These are phyloP conservation scores for Ganoderma lingzhi DNA, from an alignment of 1,284 basidiomycete genomes.

Conservation along the genomic window DNA sequence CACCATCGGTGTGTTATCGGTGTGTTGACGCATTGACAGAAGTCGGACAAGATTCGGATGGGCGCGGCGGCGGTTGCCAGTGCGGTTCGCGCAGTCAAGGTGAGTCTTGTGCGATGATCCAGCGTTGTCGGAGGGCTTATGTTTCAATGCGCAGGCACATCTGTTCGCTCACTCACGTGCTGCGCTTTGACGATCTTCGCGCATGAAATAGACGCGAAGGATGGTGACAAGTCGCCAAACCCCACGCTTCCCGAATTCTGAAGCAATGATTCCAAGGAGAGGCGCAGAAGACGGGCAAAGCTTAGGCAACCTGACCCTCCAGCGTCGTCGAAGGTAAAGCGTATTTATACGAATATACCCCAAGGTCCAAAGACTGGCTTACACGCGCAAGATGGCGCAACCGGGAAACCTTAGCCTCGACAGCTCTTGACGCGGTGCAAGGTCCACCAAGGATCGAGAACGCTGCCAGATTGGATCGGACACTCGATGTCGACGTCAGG, in stretches of 20 bases:
- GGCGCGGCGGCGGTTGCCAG: neutral
- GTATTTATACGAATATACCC: neutral
- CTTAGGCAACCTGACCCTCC: neutral
- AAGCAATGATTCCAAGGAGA: neutral
- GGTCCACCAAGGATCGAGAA: neutral
- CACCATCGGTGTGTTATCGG: neutral
- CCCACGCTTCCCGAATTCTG: neutral
- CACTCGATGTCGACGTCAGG: neutral
- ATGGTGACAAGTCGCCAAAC: neutral
- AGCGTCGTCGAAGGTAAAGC: neutral
- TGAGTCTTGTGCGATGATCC: slow-evolving; percentile 3
- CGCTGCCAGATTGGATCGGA: neutral
- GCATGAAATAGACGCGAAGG: neutral
- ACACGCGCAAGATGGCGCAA: slow-evolving; percentile 3
- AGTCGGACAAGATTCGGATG: neutral
- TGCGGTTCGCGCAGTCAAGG: too few relatives aligned
- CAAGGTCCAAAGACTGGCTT: neutral
- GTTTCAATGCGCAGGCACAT: neutral
- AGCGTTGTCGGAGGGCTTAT: neutral
- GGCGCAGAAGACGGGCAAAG: neutral
- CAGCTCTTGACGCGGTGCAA: neutral
- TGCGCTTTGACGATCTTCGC: slow-evolving; percentile 1
- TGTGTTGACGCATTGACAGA: neutral
- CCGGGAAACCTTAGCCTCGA: too few relatives aligned
- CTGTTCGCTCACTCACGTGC: neutral